Percentiles rank a stretch among this genome's conserved stretches.
Evolutionary conservation across 257 asterid genomes (phyloP).

Genomic region (Euphrasia confusa): DNA sequence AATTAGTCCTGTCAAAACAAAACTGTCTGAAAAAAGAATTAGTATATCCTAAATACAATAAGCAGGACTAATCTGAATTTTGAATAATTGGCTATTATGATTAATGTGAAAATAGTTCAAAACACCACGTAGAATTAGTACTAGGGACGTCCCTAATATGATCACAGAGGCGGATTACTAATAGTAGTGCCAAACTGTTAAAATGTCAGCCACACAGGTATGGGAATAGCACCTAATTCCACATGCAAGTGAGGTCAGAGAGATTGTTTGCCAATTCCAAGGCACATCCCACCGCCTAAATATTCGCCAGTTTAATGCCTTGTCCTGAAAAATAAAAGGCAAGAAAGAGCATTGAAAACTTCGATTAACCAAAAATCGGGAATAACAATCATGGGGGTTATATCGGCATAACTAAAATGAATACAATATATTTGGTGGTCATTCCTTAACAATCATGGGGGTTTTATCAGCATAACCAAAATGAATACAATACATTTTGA

Average conservation of each 20-base stretch:
- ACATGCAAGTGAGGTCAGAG: conserved; percentile 88
- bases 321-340: conserved; percentile 42
- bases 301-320: conserved; percentile 54
- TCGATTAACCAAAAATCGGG: background rate
- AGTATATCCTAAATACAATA: conserved; percentile 28
- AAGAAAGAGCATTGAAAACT: conserved; percentile 9
- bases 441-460: background rate
- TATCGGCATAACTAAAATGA: too few species aligned
- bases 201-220: conserved; percentile 12
- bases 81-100: background rate
- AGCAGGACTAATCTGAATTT: conserved; percentile 8
- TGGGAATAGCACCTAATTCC: conserved; percentile 72
- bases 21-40: conserved; percentile 81
- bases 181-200: background rate
- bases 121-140: too few species aligned
- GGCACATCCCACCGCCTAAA: conserved; percentile 93
- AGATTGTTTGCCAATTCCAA: conserved; percentile 95
- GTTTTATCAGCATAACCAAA: too few species aligned
- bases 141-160: too few species aligned
- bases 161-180: too few species aligned
- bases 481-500: too few species aligned
- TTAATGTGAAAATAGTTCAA: background rate
- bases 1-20: conserved; percentile 92
- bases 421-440: background rate
- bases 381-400: background rate